phyloP scores from a whole-genome alignment of 2,329 filamentous ascomycete genomes.

The Pestalotiopsis sp. region DNA sequence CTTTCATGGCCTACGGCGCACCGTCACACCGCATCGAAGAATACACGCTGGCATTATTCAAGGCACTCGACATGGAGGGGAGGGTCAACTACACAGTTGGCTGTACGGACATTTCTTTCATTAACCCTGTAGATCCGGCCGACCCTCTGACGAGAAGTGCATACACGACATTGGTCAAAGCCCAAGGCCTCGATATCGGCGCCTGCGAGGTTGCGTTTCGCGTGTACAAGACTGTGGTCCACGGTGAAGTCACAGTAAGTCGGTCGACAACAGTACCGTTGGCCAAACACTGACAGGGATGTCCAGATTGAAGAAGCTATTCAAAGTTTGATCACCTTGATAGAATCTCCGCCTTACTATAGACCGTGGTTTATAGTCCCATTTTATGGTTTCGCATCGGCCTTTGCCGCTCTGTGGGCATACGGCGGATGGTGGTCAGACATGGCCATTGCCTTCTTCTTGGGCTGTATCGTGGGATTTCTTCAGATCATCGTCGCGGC shows the following conservation, averaged over 20 bases:
- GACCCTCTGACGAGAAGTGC: constrained; percentile 19
- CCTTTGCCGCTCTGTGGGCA: constrained; percentile 73
- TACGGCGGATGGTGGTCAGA: constrained; percentile 74
- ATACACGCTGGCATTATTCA: constrained; percentile 19
- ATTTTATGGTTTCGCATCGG: constrained; percentile 71
- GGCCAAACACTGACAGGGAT: neutral
- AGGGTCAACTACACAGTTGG: constrained; percentile 22
- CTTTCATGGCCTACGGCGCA: constrained; percentile 18
- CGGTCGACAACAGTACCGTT: neutral
- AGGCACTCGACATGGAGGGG: constrained; percentile 19
- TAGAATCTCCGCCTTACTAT: constrained; percentile 16
- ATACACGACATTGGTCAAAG: constrained; percentile 21
- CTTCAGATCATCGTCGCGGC: constrained; percentile 73
- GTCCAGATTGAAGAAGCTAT: constrained; percentile 15
- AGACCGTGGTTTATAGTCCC: constrained; percentile 18
- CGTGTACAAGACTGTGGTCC: constrained; percentile 21
- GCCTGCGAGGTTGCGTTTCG: constrained; percentile 19
- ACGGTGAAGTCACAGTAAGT: constrained; percentile 14
- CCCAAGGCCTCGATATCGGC: constrained; percentile 20
- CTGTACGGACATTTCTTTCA: constrained; percentile 20
- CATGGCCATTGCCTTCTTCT: constrained; percentile 70
- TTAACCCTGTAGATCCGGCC: constrained; percentile 3
- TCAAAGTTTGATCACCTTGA: constrained; percentile 8
- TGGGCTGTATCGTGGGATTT: constrained; percentile 71
- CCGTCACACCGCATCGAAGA: constrained; percentile 20